Percentiles rank a stretch among this genome's conserved stretches.
phyloP scores from a whole-genome alignment of 257 asterid genomes.

The Solanum gandarillasii region DNA sequence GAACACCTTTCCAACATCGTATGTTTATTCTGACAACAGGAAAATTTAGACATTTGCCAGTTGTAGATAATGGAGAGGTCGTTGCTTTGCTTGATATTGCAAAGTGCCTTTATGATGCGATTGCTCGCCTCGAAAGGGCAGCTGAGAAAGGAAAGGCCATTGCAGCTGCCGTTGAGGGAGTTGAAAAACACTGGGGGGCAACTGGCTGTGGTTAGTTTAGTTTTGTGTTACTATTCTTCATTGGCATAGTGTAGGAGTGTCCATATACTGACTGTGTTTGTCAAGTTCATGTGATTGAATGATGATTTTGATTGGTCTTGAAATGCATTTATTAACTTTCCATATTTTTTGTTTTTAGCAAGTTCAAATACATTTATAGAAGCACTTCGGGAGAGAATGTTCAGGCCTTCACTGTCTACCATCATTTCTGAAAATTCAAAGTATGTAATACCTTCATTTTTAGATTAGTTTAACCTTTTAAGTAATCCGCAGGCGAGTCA shows the following conservation, averaged over 20 bases:
- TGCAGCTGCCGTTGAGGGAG: slow-evolving; percentile 13
- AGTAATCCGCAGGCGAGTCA: not conserved
- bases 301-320: not conserved
- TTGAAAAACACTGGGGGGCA: slow-evolving; percentile 10
- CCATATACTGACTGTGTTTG: not conserved
- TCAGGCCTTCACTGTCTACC: slow-evolving; percentile 5
- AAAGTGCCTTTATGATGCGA: slow-evolving; percentile 56
- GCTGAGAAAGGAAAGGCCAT: slow-evolving; percentile 16
- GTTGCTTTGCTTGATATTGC: slow-evolving; percentile 92
- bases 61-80: slow-evolving; percentile 95
- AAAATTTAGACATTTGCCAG: slow-evolving; percentile 92
- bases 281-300: not conserved
- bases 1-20: not conserved
- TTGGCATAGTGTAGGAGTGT: not conserved
- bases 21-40: slow-evolving; percentile 32
- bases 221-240: not conserved
- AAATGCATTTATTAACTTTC: not conserved
- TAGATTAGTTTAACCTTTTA: not conserved
- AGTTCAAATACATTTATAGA: slow-evolving; percentile 5
- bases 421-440: slow-evolving; percentile 9
- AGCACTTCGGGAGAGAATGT: slow-evolving; percentile 8
- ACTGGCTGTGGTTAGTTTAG: slow-evolving; percentile 3
- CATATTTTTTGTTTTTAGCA: not conserved
- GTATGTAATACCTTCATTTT: not conserved
- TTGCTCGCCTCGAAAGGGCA: slow-evolving; percentile 13